Base-by-base conservation (phyloP, 805 yeast genomes). In the Candida multigemmis region DNA sequence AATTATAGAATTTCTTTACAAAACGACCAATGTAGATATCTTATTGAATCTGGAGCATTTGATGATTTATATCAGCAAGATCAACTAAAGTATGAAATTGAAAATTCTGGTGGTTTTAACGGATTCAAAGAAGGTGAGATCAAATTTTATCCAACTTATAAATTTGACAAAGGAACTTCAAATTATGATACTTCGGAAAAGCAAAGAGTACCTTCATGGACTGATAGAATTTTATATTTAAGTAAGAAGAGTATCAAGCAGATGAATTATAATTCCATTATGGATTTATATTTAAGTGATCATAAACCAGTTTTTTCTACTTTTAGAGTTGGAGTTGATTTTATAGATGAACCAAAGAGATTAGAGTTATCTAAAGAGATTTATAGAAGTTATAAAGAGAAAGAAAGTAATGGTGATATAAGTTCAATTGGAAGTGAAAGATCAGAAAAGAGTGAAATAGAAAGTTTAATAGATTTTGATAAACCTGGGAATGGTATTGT, bases 201-300 rank as follows among this genome's bases (percentile, higher is more conserved):
- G 52, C 77, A 76, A 51, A 71, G 99, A 35, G 76, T 83, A 8
- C 99, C 98, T 1, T 93, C 98, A 0, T 91, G 98, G 98, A 87
- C 97, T 3, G 99, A 91, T 56, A 60, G 98, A 31, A 76, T 89
- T 17, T 56, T 89, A 25, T 77, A 66, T 42, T 63, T 67, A 33
- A 85, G 93, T 20, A 38, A 33, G 9, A 29, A 34, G 6, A 32
- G 28, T 9, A 42, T 86, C 22, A 54, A 61, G 21, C 91, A 84
- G 24, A 46, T 75, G 35, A 74, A 74, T 27, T 91, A 91, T 48
- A 70, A 75, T 29, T 71, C 79, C 26, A 74, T 76, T 1, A 72
- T 72, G 38, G 53, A 53, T 13, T 51, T 89, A 22, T 46, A 46
- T 30, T 65, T 77, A 31, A 84, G 96, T 30, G 98, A 91, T 46